Conservation (phyloP, 1,284 basidiomycete species). For the Malassezia brasiliensis region DNA sequence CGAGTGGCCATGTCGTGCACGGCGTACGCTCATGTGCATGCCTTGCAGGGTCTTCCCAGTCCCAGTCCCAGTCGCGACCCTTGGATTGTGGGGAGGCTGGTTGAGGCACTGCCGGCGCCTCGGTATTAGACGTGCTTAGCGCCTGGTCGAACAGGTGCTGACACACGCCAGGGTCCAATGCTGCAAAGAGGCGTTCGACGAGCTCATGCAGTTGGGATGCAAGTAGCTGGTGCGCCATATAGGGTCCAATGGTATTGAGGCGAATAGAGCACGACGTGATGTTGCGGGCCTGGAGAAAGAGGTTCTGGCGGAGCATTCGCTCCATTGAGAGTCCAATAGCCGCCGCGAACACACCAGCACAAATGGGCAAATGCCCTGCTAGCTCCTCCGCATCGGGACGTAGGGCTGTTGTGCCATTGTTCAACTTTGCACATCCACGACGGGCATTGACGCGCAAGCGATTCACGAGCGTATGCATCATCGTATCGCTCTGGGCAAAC, state of each 20-base stretch:
- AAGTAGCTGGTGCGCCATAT: conserved; percentile 77
- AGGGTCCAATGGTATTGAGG: conserved; percentile 84
- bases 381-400: conserved; percentile 31
- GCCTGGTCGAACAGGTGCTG: background rate
- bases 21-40: conserved; percentile 15
- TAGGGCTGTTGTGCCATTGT: background rate
- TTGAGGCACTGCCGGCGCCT: too few relatives aligned
- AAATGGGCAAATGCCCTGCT: conserved; percentile 71
- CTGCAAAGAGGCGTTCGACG: conserved; percentile 5
- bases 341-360: conserved; percentile 76
- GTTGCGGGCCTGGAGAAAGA: conserved; percentile 83
- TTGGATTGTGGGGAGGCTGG: background rate
- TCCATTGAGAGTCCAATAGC: conserved; percentile 65
- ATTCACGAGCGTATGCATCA: background rate
- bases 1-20: conserved; percentile 79
- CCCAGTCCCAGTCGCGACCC: conserved; percentile 28
- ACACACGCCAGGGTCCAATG: conserved; percentile 10
- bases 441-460: conserved; percentile 19
- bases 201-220: conserved; percentile 56
- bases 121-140: background rate
- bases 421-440: conserved; percentile 14
- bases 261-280: conserved; percentile 82
- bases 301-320: conserved; percentile 62
- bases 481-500: conserved; percentile 49
- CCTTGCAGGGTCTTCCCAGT: conserved; percentile 35